Conservation (phyloP, 2,329 filamentous ascomycete genomes). For the Pestalotiopsis sp. region DNA sequence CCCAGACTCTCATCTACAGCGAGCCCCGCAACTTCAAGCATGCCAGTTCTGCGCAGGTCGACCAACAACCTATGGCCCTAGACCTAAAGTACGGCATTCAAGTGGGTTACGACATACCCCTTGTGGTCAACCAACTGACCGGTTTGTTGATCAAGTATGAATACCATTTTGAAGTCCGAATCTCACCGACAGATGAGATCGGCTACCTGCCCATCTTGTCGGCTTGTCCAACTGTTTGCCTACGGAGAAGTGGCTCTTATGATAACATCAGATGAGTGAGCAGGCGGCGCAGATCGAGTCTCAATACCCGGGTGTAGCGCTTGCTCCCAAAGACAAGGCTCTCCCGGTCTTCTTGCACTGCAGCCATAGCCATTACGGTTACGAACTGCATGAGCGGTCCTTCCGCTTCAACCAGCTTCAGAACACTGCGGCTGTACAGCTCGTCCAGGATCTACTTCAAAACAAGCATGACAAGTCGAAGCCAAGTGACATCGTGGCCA, state of each 20-base stretch:
- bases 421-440: no score
- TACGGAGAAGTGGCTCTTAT: background rate
- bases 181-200: slow-evolving; percentile 3
- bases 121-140: background rate
- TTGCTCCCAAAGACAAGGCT: no score
- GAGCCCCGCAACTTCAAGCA: background rate
- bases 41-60: background rate
- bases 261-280: background rate
- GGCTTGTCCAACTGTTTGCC: background rate
- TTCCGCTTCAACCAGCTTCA: no score
- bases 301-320: no score
- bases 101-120: background rate
- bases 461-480: no score
- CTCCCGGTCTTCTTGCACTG: no score
- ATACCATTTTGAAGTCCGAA: background rate
- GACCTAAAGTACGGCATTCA: background rate
- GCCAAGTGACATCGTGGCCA: no score
- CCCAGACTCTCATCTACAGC: background rate
- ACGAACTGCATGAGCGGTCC: no score
- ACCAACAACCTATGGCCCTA: background rate
- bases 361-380: no score
- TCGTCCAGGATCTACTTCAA: no score
- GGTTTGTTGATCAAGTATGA: background rate
- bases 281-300: background rate
- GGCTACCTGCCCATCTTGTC: background rate